Percentiles rank a stretch among this genome's conserved stretches.
These are phyloP conservation scores for Suillus subaureus DNA, from an alignment of 768 basidiomycete genomes.

Conservation along the genomic window DNA sequence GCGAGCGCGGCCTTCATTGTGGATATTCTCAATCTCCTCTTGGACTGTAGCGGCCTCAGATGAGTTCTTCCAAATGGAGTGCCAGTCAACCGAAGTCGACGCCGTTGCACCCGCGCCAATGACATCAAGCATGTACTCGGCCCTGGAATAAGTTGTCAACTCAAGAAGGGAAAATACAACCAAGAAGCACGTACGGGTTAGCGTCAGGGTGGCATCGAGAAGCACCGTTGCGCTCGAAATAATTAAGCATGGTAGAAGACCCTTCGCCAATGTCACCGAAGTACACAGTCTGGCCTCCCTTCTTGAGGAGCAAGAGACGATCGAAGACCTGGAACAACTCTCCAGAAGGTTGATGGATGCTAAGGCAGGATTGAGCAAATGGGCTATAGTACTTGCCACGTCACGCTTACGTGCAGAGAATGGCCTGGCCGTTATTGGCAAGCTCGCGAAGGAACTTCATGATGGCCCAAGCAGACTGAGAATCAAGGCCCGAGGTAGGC, in stretches of 20 bases:
- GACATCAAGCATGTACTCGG: constrained; percentile 80
- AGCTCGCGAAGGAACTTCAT: constrained; percentile 82
- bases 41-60: constrained; percentile 51
- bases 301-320: constrained; percentile 64
- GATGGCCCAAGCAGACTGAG: constrained; percentile 77
- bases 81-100: constrained; percentile 83
- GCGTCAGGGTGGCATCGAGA: constrained; percentile 65
- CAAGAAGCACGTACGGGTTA: constrained; percentile 58
- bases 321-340: constrained; percentile 89
- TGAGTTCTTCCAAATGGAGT: constrained; percentile 80
- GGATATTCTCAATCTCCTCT: constrained; percentile 49
- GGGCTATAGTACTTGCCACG: not conserved
- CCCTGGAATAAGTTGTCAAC: constrained; percentile 17
- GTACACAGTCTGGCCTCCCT: constrained; percentile 91
- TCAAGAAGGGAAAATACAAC: not conserved
- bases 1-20: constrained; percentile 45
- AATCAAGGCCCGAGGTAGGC: constrained; percentile 59
- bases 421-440: constrained; percentile 84
- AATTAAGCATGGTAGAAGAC: constrained; percentile 65
- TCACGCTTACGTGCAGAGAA: constrained; percentile 64
- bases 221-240: constrained; percentile 78
- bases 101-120: constrained; percentile 81
- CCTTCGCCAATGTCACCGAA: constrained; percentile 87
- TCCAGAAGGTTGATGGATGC: constrained; percentile 84
- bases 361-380: not conserved